Evolutionary conservation across 164 flowering plant genomes (phyloP), one percentile per base, ranked within the genome.

Genomic region (Malania oleifera): DNA sequence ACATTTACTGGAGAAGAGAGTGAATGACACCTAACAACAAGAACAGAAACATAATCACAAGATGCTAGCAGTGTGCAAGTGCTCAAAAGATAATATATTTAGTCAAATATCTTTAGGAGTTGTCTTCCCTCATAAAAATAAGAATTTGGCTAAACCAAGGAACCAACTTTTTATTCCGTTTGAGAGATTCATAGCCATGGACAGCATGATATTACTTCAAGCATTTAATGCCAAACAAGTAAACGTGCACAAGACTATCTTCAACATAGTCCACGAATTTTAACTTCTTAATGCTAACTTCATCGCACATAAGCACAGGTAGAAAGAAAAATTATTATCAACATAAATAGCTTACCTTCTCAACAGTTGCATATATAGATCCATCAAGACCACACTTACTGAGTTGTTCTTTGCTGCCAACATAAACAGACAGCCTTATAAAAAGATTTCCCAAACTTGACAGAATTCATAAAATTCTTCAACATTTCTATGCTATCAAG

Each of bases 351-450:
- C 56, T 57, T 37, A 83, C 89, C 80, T 79, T 83, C 19, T 81
- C 89, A 41, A 54, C 50, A 37, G 76, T 73, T 45, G 79, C 85
- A 73, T 81, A 83, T 19, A 72, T 11, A 48, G 85, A 77, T 44
- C 82, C 89, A 70, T 81, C 85, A 69, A 83, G 85, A 40, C 89
- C 89, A 66, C 85, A 77, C 67, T 75, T 83, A 58, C 67, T 69
- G 27, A 83, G 76, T 39, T 83, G 81, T 66, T 79, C 89, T 66
- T 73, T 48, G 10, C 89, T 83, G 76, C 59, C 60, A 74, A 68
- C 14, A 47, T 19, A 68, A 68, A 58, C 19, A 56, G 34, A 61
- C 34, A 17, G 9, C 20, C n/a, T 44, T 22, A 26, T 29, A 29
- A 28, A 27, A 2, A 11, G 7, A 2, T 31, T 31, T 18, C 23